Conservation (phyloP, 139 green algal species). For the Yamagishiella unicocca region DNA sequence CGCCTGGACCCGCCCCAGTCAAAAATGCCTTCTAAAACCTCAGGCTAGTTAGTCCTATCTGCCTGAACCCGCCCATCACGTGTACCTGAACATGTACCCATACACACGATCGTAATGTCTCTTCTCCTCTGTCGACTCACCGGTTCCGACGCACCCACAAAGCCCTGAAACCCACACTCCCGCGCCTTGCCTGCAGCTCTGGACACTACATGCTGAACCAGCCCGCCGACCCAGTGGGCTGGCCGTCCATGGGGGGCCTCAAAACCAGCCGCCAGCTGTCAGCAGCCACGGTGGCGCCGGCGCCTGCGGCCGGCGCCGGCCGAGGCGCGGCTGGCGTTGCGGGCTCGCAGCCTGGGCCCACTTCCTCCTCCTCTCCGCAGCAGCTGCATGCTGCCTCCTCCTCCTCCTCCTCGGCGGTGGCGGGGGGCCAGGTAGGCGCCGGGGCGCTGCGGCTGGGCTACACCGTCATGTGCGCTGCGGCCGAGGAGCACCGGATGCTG, state of each 20-base stretch:
- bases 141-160: too few relatives aligned
- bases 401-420: background rate
- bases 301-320: background rate
- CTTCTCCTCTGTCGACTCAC: too few relatives aligned
- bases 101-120: too few relatives aligned
- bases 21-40: too few relatives aligned
- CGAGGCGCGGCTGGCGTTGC: background rate
- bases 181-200: background rate
- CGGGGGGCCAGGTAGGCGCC: background rate
- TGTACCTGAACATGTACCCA: too few relatives aligned
- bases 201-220: background rate
- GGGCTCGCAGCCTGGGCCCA: too few relatives aligned
- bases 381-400: too few relatives aligned
- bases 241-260: constrained; percentile 10
- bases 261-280: constrained; percentile 11
- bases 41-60: too few relatives aligned
- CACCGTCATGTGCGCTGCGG: background rate
- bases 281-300: background rate
- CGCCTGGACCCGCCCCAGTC: too few relatives aligned
- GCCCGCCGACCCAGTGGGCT: background rate
- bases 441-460: constrained; percentile 12
- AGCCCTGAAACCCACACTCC: too few relatives aligned
- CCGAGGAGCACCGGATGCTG: background rate
- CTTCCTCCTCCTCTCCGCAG: too few relatives aligned
- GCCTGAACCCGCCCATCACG: too few relatives aligned